Base-by-base conservation (phyloP, 306 rosid genomes). In the Quercus engelmannii region DNA sequence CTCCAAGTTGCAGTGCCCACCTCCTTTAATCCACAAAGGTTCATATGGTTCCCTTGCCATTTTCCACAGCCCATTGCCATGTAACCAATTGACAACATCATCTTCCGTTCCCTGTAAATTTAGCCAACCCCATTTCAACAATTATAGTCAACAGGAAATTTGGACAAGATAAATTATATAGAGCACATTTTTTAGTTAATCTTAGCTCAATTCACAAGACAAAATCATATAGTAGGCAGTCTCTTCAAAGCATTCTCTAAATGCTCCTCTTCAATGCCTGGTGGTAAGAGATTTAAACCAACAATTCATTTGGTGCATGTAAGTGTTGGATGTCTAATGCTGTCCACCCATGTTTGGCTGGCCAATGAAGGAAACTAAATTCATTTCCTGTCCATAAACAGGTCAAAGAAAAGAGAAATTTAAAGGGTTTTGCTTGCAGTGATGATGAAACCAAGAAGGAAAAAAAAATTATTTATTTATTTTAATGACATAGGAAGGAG, bases 1-100 rank as follows among this genome's bases (percentile, higher is more conserved):
- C 93, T 96, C 98, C 87, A 93, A 83, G 91, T 96, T 96, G 89
- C 98, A 91, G 87, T 96, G 99, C 18, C 99, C 98, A 28, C 97
- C 99, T 38, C 97, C 97, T 91, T 91, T 91, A 55, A 96, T 93
- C 99, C 99, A 96, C 76, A 96, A 80, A 0, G 99, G 99, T 41
- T 93, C 99, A 4, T 96, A 96, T 4, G 98, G 87, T 57, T 96
- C 99, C 83, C 76, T 86, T 4, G 99, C 89, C 96, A 90, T 91
- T 86, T 93, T 87, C 96, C 98, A 91, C 10, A 90, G 91, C 28
- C 93, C 87, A 71, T 96, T 86, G 18, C 99, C 99, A 64, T 96
- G 99, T 68, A 93, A 83, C 94, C 92, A 91, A 85, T 93, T 91
- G 52, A 96, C 98, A 41, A 96, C 93, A 79, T 93, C 98, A 38